Conservation (phyloP, 2,329 filamentous ascomycete genomes). For the Cryphonectria japonica region DNA sequence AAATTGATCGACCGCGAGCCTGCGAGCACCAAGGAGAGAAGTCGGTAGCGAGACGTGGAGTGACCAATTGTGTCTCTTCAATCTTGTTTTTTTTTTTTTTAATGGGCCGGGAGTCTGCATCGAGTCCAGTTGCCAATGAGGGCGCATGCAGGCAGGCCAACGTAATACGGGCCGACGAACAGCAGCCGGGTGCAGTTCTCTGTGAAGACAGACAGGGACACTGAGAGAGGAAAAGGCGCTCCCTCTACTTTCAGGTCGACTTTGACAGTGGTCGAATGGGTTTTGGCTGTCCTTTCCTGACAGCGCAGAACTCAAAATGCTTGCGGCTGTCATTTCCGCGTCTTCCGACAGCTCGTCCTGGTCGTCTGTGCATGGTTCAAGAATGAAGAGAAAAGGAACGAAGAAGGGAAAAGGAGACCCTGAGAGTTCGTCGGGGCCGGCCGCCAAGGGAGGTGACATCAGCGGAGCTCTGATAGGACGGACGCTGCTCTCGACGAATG, state of each 20-base stretch:
- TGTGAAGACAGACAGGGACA: neutral
- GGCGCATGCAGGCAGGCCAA: slow-evolving; percentile 2
- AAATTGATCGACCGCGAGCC: neutral
- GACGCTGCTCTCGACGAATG: neutral
- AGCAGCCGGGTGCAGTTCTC: neutral
- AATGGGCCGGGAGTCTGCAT: neutral
- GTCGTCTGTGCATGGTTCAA: neutral
- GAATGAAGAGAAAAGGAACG: neutral
- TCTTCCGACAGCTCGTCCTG: slow-evolving; percentile 3
- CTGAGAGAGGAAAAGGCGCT: neutral
- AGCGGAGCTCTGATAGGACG: neutral
- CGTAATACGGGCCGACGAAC: slow-evolving; percentile 1
- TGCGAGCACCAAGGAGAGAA: too few relatives aligned
- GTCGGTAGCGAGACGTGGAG: neutral
- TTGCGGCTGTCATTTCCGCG: neutral
- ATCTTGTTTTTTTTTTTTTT: neutral
- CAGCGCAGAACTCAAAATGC: neutral
- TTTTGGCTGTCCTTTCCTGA: neutral
- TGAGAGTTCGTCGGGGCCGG: neutral
- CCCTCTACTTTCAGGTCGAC: neutral
- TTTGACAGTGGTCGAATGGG: neutral
- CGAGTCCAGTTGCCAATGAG: neutral
- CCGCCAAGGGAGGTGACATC: neutral
- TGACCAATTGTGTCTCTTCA: neutral
- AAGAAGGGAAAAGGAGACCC: neutral